A percentile compares a stretch with the other conserved stretches of the same genome.
Conservation (phyloP, 352 stramenopile species). For the Peronospora destructor region DNA sequence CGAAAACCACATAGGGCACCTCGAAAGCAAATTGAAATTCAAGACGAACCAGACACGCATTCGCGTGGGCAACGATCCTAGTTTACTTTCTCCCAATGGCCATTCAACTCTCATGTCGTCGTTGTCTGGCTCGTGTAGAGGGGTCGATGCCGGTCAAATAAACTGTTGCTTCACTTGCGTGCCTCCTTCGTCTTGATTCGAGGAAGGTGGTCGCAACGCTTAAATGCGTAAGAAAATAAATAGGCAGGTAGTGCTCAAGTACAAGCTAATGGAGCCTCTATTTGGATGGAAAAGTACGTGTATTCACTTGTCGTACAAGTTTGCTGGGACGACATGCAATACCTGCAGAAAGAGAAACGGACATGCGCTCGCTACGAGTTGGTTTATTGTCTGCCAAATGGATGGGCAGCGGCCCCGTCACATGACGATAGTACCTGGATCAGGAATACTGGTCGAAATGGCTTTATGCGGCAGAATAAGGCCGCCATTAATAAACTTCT, state of each 20-base stretch:
- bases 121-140: conserved; percentile 36
- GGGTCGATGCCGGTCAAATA: conserved; percentile 20
- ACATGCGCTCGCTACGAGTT: not conserved
- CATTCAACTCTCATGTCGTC: conserved; percentile 54
- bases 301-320: not conserved
- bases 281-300: conserved; percentile 12
- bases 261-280: conserved; percentile 17
- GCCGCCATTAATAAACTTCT: conserved; percentile 85
- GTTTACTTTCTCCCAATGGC: conserved; percentile 18
- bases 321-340: conserved; percentile 10
- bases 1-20: conserved; percentile 48
- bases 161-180: not conserved
- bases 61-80: conserved; percentile 13
- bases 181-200: not conserved
- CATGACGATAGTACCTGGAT: conserved; percentile 87
- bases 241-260: conserved; percentile 14
- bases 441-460: conserved; percentile 79
- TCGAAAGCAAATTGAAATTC: conserved; percentile 52
- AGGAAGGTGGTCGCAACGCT: not conserved
- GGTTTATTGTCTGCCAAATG: not conserved
- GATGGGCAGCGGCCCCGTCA: conserved; percentile 17
- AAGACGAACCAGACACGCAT: conserved; percentile 40
- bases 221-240: conserved; percentile 13
- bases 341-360: not conserved
- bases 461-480: conserved; percentile 85